These are phyloP conservation scores for Zanthoxylum bungeanum DNA, from an alignment of 345 rosid species.

Conservation along the genomic window DNA sequence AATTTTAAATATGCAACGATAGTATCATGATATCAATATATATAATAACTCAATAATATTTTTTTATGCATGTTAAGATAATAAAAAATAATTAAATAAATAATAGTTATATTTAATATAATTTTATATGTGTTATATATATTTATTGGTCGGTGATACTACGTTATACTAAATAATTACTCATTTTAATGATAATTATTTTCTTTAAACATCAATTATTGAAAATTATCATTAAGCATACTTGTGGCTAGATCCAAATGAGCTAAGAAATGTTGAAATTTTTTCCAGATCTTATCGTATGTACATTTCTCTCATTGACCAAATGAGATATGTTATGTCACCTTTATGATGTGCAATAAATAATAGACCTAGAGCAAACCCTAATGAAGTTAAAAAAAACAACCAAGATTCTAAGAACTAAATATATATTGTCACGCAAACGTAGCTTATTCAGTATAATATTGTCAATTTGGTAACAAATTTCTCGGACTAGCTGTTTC, in stretches of 20 bases:
- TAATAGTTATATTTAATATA: no score
- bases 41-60: no score
- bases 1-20: no score
- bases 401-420: not conserved
- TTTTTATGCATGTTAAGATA: no score
- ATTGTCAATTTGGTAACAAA: not conserved
- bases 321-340: not conserved
- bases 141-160: no score
- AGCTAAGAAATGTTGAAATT: slow-evolving; percentile 25
- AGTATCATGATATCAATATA: no score
- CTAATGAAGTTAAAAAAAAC: no score
- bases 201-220: not conserved
- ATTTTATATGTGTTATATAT: no score
- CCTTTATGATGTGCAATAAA: no score
- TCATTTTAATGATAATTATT: not conserved
- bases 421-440: not conserved
- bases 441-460: not conserved
- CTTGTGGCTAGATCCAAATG: slow-evolving; percentile 24
- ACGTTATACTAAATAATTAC: no score
- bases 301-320: slow-evolving; percentile 1
- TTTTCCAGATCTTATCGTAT: not conserved
- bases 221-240: not conserved
- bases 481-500: not conserved
- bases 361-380: no score
- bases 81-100: no score